These are phyloP conservation scores for Ustanciosporium gigantosporum DNA, from an alignment of 1,284 basidiomycete species.

Conservation along the genomic window DNA sequence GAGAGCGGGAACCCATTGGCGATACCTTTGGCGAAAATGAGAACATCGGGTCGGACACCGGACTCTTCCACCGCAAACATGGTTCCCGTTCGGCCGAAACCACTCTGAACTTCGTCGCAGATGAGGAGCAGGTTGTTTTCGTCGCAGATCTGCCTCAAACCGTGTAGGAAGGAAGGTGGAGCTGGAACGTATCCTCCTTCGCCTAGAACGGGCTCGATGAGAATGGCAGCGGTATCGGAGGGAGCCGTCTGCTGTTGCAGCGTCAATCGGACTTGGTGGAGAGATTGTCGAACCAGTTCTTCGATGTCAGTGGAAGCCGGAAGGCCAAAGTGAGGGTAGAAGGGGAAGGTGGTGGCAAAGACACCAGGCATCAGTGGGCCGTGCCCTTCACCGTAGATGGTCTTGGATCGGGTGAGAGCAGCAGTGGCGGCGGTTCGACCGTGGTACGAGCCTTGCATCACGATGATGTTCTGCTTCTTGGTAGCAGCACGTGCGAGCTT, in stretches of 20 bases:
- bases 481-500: constrained; percentile 77
- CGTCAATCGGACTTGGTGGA: constrained; percentile 81
- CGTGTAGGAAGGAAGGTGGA: constrained; percentile 76
- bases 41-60: constrained; percentile 80
- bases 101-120: constrained; percentile 94
- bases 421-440: constrained; percentile 70
- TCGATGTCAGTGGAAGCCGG: constrained; percentile 69
- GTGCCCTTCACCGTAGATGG: constrained; percentile 78
- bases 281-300: constrained; percentile 71
- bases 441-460: constrained; percentile 70
- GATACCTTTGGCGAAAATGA: constrained; percentile 89
- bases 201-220: constrained; percentile 89
- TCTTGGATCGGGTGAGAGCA: constrained; percentile 87
- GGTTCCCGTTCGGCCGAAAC: constrained; percentile 57
- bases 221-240: constrained; percentile 83
- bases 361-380: constrained; percentile 85
- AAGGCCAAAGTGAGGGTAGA: constrained; percentile 84
- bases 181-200: constrained; percentile 92
- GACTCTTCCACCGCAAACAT: constrained; percentile 73
- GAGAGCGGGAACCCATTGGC: constrained; percentile 93
- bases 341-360: constrained; percentile 82
- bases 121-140: constrained; percentile 86
- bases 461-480: constrained; percentile 81
- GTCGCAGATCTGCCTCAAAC: constrained; percentile 81
- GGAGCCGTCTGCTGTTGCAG: constrained; percentile 83